phyloP scores from a whole-genome alignment of 495 filamentous ascomycete species.

The Aspergillus leporis region DNA sequence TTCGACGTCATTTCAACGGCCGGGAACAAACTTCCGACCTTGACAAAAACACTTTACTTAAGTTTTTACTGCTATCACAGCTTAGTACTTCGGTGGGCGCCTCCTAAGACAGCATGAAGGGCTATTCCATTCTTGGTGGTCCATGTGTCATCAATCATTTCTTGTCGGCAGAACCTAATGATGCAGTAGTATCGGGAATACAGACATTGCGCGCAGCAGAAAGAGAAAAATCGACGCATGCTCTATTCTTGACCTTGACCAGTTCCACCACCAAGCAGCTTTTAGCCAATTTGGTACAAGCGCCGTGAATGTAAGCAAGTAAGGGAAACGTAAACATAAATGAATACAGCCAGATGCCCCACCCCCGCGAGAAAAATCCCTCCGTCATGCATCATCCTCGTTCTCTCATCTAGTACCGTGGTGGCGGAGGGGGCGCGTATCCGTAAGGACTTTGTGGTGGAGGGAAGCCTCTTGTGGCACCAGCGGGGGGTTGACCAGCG shows the following conservation, averaged over 20 bases:
- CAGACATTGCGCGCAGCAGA: background rate
- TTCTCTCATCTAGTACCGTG: slow-evolving; percentile 29
- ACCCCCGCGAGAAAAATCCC: background rate
- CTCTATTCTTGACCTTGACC: slow-evolving; percentile 6
- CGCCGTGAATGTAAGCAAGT: background rate
- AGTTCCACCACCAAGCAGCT: background rate
- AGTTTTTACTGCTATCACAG: too few relatives aligned
- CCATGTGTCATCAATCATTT: too few relatives aligned
- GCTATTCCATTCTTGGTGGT: background rate
- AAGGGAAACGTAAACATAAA: slow-evolving; percentile 1
- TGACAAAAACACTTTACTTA: background rate
- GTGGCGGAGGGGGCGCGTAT: slow-evolving; percentile 27
- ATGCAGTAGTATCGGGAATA: background rate
- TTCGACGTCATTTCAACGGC: background rate
- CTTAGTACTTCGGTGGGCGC: too few relatives aligned
- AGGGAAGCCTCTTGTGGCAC: slow-evolving; percentile 21
- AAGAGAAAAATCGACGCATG: background rate
- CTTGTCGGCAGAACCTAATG: background rate
- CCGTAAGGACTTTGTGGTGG: slow-evolving; percentile 30
- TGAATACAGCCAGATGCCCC: slow-evolving; percentile 1
- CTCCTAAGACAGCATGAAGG: too few relatives aligned
- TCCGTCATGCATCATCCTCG: background rate
- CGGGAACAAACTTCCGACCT: background rate
- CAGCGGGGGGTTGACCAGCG: slow-evolving; percentile 16
- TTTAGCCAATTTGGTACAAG: slow-evolving; percentile 1